Percentiles rank a stretch among this genome's conserved stretches.
Evolutionary conservation across 345 rosid genomes (phyloP).

Genomic region (Cardiospermum halicacabum): DNA sequence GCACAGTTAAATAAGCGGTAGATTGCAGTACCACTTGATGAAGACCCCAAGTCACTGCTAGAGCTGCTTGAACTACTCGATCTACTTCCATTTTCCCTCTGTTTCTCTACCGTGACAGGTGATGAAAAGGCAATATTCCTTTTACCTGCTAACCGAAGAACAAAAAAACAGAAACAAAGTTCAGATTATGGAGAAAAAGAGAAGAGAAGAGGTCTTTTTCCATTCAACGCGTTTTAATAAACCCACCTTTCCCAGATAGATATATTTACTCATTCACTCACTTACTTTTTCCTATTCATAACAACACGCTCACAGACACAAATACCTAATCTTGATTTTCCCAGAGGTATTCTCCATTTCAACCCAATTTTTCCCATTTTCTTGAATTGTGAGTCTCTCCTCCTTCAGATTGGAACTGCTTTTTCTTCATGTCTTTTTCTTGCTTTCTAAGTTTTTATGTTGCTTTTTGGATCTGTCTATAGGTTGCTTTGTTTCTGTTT

Average conservation of each 20-base stretch:
- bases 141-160: conserved; percentile 38
- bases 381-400: conserved; percentile 15
- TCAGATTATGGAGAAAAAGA: too few species aligned
- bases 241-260: not conserved
- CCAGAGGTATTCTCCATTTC: too few species aligned
- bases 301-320: too few species aligned
- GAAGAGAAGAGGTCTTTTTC: too few species aligned
- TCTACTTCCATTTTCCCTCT: conserved; percentile 56
- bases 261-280: too few species aligned
- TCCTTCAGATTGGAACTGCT: conserved; percentile 11
- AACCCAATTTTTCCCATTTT: conserved; percentile 1
- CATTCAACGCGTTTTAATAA: not conserved
- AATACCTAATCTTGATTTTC: too few species aligned
- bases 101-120: conserved; percentile 55
- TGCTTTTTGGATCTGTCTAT: not conserved
- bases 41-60: conserved; percentile 94
- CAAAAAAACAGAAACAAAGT: conserved; percentile 1
- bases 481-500: not conserved
- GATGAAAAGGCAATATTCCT: conserved; percentile 43
- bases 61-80: conserved; percentile 98
- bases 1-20: not conserved
- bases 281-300: not conserved
- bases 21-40: conserved; percentile 72
- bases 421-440: not conserved
- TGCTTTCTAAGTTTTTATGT: not conserved